Percentiles rank a stretch among this genome's conserved stretches.
Conservation (phyloP, 768 basidiomycete genomes). For the Lentinula edodes region DNA sequence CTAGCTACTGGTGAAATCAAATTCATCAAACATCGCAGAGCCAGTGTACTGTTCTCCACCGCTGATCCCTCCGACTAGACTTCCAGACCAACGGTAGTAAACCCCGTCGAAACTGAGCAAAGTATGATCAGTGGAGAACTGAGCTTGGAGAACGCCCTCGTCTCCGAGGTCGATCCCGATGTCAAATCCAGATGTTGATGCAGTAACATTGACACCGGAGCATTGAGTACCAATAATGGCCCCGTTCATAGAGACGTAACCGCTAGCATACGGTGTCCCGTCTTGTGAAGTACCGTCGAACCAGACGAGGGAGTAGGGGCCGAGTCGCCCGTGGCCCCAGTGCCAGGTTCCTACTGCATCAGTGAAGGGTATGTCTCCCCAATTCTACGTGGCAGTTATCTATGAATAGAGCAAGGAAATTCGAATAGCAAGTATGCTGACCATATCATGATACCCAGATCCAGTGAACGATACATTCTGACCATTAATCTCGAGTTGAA, state of each 20-base stretch:
- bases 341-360: constrained; percentile 11
- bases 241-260: constrained; percentile 10
- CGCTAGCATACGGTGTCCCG: constrained; percentile 9
- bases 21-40: constrained; percentile 3
- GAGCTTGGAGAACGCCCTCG: background rate
- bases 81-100: background rate
- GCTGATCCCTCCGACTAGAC: background rate
- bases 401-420: background rate
- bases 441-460: constrained; percentile 13
- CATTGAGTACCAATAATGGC: constrained; percentile 14
- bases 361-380: constrained; percentile 11
- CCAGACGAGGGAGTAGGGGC: constrained; percentile 16
- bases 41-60: background rate
- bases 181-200: background rate
- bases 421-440: background rate
- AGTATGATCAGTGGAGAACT: background rate
- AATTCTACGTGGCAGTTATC: constrained; percentile 11
- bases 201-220: constrained; percentile 13
- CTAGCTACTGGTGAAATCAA: background rate
- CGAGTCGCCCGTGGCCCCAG: constrained; percentile 16
- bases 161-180: background rate
- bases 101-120: background rate
- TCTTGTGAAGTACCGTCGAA: constrained; percentile 10
- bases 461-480: constrained; percentile 7
- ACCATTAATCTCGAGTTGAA: constrained; percentile 9